phyloP scores from a whole-genome alignment of 192 early-diverging fungal species.

The Coemansia sp. region DNA sequence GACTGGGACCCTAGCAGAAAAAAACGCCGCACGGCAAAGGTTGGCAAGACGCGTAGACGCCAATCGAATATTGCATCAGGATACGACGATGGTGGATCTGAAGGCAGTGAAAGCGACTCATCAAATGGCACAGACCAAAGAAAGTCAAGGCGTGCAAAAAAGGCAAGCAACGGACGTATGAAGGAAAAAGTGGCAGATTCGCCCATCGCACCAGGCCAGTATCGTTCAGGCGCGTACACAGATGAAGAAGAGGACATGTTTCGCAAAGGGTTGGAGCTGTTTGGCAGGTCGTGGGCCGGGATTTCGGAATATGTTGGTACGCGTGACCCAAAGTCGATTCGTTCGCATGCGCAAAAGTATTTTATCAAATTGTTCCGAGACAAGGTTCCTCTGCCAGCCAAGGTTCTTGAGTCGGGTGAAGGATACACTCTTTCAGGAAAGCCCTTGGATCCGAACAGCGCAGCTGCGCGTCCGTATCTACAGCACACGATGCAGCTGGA shows the following conservation, averaged over 20 bases:
- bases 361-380: constrained; percentile 90
- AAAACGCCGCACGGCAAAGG: constrained; percentile 32
- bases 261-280: constrained; percentile 74
- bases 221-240: constrained; percentile 70
- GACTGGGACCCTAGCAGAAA: constrained; percentile 51
- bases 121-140: constrained; percentile 4
- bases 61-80: background rate
- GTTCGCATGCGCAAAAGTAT: constrained; percentile 90
- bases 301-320: constrained; percentile 77
- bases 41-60: constrained; percentile 28
- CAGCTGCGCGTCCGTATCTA: constrained; percentile 81
- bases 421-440: constrained; percentile 83
- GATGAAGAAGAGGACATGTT: constrained; percentile 76
- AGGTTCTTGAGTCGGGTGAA: constrained; percentile 69
- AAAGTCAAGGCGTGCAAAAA: constrained; percentile 18
- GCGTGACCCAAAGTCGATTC: constrained; percentile 78
- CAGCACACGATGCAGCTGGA: constrained; percentile 55
- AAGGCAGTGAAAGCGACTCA: constrained; percentile 22
- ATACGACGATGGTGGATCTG: constrained; percentile 8
- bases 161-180: constrained; percentile 11
- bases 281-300: constrained; percentile 79
- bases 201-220: constrained; percentile 53
- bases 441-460: constrained; percentile 86
- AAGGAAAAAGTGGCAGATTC: constrained; percentile 32
- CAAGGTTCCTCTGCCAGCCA: constrained; percentile 76